A percentile compares a stretch with the other conserved stretches of the same genome.
phyloP scores from a whole-genome alignment of 1,139 yeast genomes.

The Sugiyamaella neomexicana region DNA sequence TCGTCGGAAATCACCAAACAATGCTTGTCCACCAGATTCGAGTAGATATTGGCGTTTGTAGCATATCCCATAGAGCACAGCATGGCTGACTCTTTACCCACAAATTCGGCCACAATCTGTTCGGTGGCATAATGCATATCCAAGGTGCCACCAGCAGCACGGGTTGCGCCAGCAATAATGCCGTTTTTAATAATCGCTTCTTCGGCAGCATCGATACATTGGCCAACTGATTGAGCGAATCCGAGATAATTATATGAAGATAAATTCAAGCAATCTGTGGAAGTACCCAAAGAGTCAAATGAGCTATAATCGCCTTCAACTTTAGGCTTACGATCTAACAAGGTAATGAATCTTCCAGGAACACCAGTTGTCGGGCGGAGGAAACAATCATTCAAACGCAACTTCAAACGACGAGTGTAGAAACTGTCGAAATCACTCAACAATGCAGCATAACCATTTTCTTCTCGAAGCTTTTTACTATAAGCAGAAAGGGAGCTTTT shows the following conservation, averaged over 20 bases:
- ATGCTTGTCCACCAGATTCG: constrained; percentile 79
- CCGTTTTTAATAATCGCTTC: constrained; percentile 67
- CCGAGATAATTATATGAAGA: constrained; percentile 94
- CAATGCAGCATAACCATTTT: constrained; percentile 95
- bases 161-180: constrained; percentile 74
- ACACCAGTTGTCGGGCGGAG: constrained; percentile 96
- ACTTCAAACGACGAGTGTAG: constrained; percentile 87
- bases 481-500: constrained; percentile 3
- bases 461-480: constrained; percentile 59
- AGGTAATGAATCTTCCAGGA: constrained; percentile 86
- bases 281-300: constrained; percentile 71
- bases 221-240: constrained; percentile 92
- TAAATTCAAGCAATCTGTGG: constrained; percentile 76
- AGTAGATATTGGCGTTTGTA: constrained; percentile 88
- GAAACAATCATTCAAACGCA: constrained; percentile 90
- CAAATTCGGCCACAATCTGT: constrained; percentile 72
- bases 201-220: constrained; percentile 80
- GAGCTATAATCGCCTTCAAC: constrained; percentile 51
- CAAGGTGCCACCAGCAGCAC: constrained; percentile 72
- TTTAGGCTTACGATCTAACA: constrained; percentile 70
- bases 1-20: constrained; percentile 93
- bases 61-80: constrained; percentile 94
- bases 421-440: constrained; percentile 91
- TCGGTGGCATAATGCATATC: constrained; percentile 78
- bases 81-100: constrained; percentile 88